Conservation (phyloP, 1,284 basidiomycete species). For the Leccinum holopus region DNA sequence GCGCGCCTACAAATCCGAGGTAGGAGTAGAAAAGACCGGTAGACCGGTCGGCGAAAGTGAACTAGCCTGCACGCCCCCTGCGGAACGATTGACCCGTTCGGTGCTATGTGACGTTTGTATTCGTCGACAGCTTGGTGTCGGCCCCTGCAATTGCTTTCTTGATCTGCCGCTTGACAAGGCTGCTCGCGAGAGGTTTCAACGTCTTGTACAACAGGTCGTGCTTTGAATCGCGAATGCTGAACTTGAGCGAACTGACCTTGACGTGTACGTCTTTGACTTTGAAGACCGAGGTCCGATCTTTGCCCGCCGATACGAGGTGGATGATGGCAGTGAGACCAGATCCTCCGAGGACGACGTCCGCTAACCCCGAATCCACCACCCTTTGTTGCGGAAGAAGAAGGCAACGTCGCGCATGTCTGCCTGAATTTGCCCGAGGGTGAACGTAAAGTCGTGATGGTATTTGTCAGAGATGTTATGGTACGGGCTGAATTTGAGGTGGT, state of each 20-base stretch:
- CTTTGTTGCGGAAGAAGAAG: conserved; percentile 85
- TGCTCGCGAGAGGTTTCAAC: conserved; percentile 69
- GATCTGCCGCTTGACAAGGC: conserved; percentile 89
- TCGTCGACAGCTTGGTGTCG: conserved; percentile 18
- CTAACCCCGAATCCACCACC: conserved; percentile 86
- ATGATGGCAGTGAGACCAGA: conserved; percentile 67
- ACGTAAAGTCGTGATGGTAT: conserved; percentile 65
- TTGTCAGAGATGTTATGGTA: conserved; percentile 62
- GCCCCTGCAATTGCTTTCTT: conserved; percentile 73
- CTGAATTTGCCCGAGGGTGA: conserved; percentile 85
- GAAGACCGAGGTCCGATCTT: conserved; percentile 73
- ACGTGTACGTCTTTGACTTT: conserved; percentile 76
- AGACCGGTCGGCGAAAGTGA: conserved; percentile 42
- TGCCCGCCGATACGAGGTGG: conserved; percentile 61
- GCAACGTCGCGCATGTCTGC: conserved; percentile 92
- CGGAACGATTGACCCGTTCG: conserved; percentile 49
- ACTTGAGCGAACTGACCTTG: conserved; percentile 84
- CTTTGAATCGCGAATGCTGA: conserved; percentile 89
- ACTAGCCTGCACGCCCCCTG: conserved; percentile 52
- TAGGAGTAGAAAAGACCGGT: conserved; percentile 53
- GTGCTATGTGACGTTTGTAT: conserved; percentile 25
- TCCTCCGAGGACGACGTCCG: conserved; percentile 88
- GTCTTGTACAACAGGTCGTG: conserved; percentile 92
- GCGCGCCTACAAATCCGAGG: conserved; percentile 65
- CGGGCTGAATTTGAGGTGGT: conserved; percentile 81